phyloP scores from a whole-genome alignment of 116 monocot species.

The Posidonia oceanica region DNA sequence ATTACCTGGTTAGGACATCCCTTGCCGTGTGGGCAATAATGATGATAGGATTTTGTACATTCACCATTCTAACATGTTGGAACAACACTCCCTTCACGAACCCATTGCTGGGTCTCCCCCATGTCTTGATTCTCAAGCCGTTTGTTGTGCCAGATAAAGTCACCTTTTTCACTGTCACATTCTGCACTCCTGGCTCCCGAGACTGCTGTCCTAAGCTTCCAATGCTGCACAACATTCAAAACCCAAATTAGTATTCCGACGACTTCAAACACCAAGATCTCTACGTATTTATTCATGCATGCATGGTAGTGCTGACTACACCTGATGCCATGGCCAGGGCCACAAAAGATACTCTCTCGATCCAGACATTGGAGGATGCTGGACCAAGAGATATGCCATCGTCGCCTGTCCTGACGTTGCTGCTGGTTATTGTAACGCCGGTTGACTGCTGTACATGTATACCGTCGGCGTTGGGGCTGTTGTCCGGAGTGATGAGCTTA shows the following conservation, averaged over 20 bases:
- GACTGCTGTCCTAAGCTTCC: conserved; percentile 31
- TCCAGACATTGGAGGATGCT: conserved; percentile 25
- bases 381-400: conserved; percentile 47
- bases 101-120: conserved; percentile 19
- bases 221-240: conserved; percentile 15
- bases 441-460: conserved; percentile 34
- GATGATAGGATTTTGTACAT: conserved; percentile 39
- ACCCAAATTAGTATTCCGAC: no score
- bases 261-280: no score
- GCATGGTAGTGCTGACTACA: not conserved
- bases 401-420: conserved; percentile 32
- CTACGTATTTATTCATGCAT: no score
- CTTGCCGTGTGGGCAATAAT: conserved; percentile 27
- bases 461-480: conserved; percentile 57
- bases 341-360: conserved; percentile 23
- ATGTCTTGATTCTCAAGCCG: conserved; percentile 49
- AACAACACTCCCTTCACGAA: conserved; percentile 32
- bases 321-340: conserved; percentile 52
- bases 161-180: conserved; percentile 11
- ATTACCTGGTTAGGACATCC: conserved; percentile 21
- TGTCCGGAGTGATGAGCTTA: conserved; percentile 21
- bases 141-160: conserved; percentile 30
- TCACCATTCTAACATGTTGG: conserved; percentile 22
- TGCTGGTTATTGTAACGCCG: conserved; percentile 19
- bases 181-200: conserved; percentile 23